Evolutionary conservation across 2,329 filamentous ascomycete genomes (phyloP).

Genomic region (Magnaporthales sp.): DNA sequence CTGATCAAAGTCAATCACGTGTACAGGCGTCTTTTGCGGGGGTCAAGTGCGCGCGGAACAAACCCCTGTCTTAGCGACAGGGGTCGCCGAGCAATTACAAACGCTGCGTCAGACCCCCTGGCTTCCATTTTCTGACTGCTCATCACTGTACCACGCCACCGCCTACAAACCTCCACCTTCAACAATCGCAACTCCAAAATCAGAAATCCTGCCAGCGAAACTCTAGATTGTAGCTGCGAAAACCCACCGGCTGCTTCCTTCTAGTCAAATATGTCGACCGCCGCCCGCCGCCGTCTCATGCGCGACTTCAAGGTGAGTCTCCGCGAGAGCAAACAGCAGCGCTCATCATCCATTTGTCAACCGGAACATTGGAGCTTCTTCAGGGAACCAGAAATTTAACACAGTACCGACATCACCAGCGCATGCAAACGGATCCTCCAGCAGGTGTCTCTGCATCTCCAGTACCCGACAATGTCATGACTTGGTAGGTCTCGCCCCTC

Average conservation of each 20-base stretch:
- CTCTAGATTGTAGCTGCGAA: background rate
- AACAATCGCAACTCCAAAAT: background rate
- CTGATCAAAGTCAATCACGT: background rate
- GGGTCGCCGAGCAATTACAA: background rate
- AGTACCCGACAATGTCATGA: conserved; percentile 95
- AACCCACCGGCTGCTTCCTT: background rate
- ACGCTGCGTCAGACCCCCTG: background rate
- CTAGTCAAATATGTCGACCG: conserved; percentile 59
- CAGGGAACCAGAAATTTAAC: background rate
- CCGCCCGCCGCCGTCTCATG: conserved; percentile 93
- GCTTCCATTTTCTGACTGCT: background rate
- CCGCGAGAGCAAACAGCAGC: background rate
- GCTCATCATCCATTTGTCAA: background rate
- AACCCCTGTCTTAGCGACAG: background rate
- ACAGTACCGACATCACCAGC: conserved; percentile 40
- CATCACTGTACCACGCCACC: background rate
- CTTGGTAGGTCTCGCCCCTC: conserved; percentile 53
- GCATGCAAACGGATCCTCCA: conserved; percentile 98
- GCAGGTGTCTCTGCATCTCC: conserved; percentile 94
- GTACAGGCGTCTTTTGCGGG: background rate
- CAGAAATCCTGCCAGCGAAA: background rate
- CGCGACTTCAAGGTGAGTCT: conserved; percentile 86
- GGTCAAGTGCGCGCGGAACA: background rate
- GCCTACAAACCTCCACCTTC: background rate
- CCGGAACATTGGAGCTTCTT: background rate